Evolutionary conservation across 2,329 filamentous ascomycete genomes (phyloP).

Genomic region (Botrytis squamosa): DNA sequence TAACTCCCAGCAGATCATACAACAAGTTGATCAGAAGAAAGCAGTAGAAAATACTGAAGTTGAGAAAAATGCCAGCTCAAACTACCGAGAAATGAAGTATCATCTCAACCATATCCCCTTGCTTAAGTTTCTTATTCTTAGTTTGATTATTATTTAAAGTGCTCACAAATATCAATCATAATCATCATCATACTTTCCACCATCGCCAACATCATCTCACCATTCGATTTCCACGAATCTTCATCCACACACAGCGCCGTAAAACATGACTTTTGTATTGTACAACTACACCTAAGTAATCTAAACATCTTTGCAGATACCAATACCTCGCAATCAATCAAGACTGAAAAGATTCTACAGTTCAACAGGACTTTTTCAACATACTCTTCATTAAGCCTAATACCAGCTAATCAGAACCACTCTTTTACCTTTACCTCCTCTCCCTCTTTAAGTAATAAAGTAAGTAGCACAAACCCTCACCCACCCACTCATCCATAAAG

Average conservation of each 20-base stretch:
- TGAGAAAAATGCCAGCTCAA: no score
- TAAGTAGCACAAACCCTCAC: background rate
- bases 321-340: background rate
- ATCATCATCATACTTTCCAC: no score
- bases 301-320: background rate
- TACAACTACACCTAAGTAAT: background rate
- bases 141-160: background rate
- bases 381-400: background rate
- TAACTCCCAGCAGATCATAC: background rate
- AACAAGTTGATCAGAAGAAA: background rate
- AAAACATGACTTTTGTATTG: background rate
- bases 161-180: no score
- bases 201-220: background rate
- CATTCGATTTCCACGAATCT: background rate
- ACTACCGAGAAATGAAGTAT: no score
- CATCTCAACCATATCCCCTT: accelerated
- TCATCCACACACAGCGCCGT: background rate
- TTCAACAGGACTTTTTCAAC: background rate
- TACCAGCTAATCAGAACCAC: background rate
- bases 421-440: no score
- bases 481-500: background rate
- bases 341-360: background rate
- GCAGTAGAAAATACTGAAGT: background rate
- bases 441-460: no score
- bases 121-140: background rate